Evolutionary conservation across 805 yeast species (phyloP).

Genomic region (Kluyveromyces siamensis): DNA sequence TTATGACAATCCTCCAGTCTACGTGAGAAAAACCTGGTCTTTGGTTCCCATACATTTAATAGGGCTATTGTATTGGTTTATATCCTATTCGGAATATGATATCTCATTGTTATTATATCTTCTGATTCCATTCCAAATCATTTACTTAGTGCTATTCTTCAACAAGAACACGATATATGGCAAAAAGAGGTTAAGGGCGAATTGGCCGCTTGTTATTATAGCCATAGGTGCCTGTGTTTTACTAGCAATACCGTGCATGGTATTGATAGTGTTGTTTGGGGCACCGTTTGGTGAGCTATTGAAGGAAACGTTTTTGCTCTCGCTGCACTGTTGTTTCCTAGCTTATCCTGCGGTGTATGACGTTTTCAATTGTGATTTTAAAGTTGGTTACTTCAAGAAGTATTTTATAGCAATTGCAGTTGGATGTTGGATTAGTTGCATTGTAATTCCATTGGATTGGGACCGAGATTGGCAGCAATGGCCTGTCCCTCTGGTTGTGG

Average conservation of each 20-base stretch:
- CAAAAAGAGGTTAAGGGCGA: slow-evolving; percentile 24
- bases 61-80: slow-evolving; percentile 26
- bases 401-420: slow-evolving; percentile 30
- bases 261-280: slow-evolving; percentile 56
- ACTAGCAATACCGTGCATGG: slow-evolving; percentile 19
- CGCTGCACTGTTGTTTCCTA: slow-evolving; percentile 54
- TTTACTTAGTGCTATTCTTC: slow-evolving; percentile 28
- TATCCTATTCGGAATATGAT: slow-evolving; percentile 24
- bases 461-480: slow-evolving; percentile 95
- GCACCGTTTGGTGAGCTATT: slow-evolving; percentile 59
- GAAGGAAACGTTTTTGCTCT: slow-evolving; percentile 47
- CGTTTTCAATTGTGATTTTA: slow-evolving; percentile 43
- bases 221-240: slow-evolving; percentile 18
- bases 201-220: slow-evolving; percentile 15
- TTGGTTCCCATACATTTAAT: slow-evolving; percentile 28
- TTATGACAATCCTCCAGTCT: slow-evolving; percentile 27
- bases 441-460: slow-evolving; percentile 96
- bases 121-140: slow-evolving; percentile 28
- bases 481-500: slow-evolving; percentile 83
- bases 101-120: slow-evolving; percentile 18
- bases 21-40: slow-evolving; percentile 20
- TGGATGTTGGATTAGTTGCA: slow-evolving; percentile 89
- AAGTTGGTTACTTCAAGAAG: slow-evolving; percentile 35
- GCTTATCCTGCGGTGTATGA: slow-evolving; percentile 57
- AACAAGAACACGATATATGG: slow-evolving; percentile 28